Conservation (phyloP, 495 filamentous ascomycete species). For the Halenospora varia region DNA sequence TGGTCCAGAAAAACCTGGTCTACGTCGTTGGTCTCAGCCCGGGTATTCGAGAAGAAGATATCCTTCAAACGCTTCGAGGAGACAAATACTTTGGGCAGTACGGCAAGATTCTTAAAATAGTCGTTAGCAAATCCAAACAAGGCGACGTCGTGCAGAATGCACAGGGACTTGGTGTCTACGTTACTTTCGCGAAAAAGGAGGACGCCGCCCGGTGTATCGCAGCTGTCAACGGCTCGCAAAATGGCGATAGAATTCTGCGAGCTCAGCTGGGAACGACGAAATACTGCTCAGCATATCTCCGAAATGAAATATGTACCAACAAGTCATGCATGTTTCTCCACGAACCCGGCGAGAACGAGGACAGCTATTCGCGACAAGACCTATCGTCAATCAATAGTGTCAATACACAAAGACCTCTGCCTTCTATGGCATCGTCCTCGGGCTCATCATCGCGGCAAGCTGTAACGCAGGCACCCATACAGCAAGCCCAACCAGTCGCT, state of each 20-base stretch:
- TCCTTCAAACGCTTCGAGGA: conserved; percentile 81
- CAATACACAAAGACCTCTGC: conserved; percentile 66
- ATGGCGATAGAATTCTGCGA: conserved; percentile 80
- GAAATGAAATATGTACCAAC: conserved; percentile 89
- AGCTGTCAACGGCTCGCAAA: conserved; percentile 87
- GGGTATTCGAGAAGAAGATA: conserved; percentile 82
- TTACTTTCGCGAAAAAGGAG: conserved; percentile 84
- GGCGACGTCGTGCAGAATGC: conserved; percentile 59
- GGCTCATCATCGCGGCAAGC: conserved; percentile 40
- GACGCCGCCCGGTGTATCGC: conserved; percentile 87
- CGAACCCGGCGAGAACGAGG: conserved; percentile 92
- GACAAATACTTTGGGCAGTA: conserved; percentile 97
- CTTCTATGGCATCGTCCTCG: conserved; percentile 41
- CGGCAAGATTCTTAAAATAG: conserved; percentile 97
- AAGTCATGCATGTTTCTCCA: conserved; percentile 96
- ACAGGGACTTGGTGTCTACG: conserved; percentile 91
- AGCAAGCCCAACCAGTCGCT: conserved; percentile 39
- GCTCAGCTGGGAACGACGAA: conserved; percentile 98
- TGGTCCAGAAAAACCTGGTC: conserved; percentile 97
- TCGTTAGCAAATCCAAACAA: conserved; percentile 90
- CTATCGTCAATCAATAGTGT: conserved; percentile 93
- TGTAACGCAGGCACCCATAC: conserved; percentile 41
- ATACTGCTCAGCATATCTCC: conserved; percentile 95
- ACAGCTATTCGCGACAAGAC: conserved; percentile 93
- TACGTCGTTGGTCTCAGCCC: conserved; percentile 95